Evolutionary conservation across 192 early-diverging fungal species (phyloP), one percentile per base, ranked within the genome.

Genomic region (Coemansia furcata): DNA sequence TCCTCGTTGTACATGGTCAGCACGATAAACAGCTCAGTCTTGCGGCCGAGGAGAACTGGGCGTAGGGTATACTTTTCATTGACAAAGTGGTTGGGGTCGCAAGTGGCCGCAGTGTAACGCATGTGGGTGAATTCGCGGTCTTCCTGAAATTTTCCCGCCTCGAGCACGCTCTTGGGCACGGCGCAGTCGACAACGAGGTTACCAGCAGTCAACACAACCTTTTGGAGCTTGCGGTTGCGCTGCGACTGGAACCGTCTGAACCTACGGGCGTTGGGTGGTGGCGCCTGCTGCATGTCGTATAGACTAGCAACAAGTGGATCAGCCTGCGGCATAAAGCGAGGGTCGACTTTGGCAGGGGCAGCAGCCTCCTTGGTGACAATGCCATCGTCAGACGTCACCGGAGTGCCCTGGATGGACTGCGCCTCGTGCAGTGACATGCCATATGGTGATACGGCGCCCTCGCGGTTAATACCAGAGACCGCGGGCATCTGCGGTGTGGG

Each of bases 1-100:
- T 95, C 95, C 85, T 98, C 96, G 72, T 86, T 85, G 80, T 90
- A 94, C 94, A 97, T 96, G 37, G 95, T 96, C 64, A 97, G 86
- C 60, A 97, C 94, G 64, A 95, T 91, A 68, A 94, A 94, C 47
- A 97, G 69, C 78, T 97, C 95, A 2, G 95, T 97, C 40, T 88
- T 69, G 65, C 94, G 85, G 42, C 86, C 81, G 70, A 88, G 74
- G 54, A 93, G 82, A 62, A 87, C 84, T 59, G 84, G 95, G 15
- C 95, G 86, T 63, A 99, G 83, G 33, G 85, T 89, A 81, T 95
- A 99, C 49, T 84, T 83, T 35, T 90, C 78, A 35, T 77, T 62
- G 33, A 70, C 66, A 81, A 97, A 98, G 33, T 96, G 87, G 70
- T 96, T 87, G 5, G 95, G 90, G 68, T 94, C 89, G 76, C 88